Evolutionary conservation across 148 eudicot genomes (phyloP).

Genomic region (Silene uniflora): DNA sequence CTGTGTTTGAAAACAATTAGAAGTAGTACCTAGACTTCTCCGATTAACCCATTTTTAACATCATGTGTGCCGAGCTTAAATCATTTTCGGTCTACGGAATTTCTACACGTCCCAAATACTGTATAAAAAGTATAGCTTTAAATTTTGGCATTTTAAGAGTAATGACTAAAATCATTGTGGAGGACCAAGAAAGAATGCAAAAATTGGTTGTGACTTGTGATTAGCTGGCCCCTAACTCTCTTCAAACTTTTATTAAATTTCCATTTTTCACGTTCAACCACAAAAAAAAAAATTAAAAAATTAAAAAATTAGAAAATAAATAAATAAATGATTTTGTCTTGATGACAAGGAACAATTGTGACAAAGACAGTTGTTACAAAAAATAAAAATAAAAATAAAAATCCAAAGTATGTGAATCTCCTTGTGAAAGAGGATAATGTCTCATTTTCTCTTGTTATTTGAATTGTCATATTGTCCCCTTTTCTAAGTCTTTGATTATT

Average conservation of each 20-base stretch:
- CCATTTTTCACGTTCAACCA: conserved; percentile 21
- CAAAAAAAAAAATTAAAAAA: conserved; percentile 7
- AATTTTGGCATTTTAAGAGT: conserved; percentile 15
- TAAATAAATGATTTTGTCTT: background rate
- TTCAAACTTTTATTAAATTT: background rate
- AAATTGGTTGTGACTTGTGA: conserved; percentile 3
- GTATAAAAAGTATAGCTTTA: background rate
- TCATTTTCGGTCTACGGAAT: no score
- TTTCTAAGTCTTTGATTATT: background rate
- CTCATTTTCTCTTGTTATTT: conserved; percentile 20
- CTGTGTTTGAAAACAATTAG: no score
- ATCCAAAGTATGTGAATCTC: conserved; percentile 21
- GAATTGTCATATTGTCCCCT: conserved; percentile 4
- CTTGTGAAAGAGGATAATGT: conserved; percentile 18
- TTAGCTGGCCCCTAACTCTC: no score
- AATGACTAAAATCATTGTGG: conserved; percentile 20
- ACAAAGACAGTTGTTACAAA: no score
- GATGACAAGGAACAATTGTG: conserved; percentile 7
- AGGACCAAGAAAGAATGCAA: conserved; percentile 19
- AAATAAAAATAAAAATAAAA: background rate
- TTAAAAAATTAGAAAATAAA: no score
- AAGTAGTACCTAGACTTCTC: no score
- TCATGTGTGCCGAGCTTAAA: no score
- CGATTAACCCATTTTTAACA: no score
- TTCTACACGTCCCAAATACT: background rate